Conservation (phyloP, 2,329 filamentous ascomycete genomes). For the Bretziella fagacearum region DNA sequence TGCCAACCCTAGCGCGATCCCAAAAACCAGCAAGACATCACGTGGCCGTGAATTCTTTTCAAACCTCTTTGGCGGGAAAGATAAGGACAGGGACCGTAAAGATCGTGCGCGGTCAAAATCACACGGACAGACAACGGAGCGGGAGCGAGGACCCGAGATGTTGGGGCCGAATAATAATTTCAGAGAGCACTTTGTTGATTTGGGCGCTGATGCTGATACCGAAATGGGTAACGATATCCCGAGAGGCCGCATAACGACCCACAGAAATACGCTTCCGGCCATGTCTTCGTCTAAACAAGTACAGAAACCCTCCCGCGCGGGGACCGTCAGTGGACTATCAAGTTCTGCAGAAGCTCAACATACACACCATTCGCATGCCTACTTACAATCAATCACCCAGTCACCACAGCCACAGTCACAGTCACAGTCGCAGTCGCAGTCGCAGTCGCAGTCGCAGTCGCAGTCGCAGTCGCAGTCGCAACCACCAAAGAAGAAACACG, state of each 20-base stretch:
- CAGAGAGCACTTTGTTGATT: neutral
- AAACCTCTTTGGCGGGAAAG: constrained; percentile 10
- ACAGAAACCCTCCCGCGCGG: neutral
- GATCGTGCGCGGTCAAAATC: neutral
- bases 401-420: neutral
- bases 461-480: neutral
- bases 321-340: neutral
- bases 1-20: neutral
- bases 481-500: constrained; percentile 1
- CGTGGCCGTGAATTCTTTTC: constrained; percentile 11
- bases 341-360: too few relatives aligned
- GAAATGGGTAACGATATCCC: constrained; percentile 1
- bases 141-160: neutral
- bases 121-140: neutral
- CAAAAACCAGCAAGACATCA: neutral
- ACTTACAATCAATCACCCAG: too few relatives aligned
- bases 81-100: neutral
- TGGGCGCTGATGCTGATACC: neutral
- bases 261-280: constrained; percentile 4
- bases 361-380: too few relatives aligned
- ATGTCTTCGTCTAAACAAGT: neutral
- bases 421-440: neutral
- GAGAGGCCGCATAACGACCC: too few relatives aligned
- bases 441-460: neutral
- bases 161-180: neutral